These are phyloP conservation scores for Lasiodiplodia sp. DNA, from an alignment of 2,329 filamentous ascomycete genomes.

Conservation along the genomic window DNA sequence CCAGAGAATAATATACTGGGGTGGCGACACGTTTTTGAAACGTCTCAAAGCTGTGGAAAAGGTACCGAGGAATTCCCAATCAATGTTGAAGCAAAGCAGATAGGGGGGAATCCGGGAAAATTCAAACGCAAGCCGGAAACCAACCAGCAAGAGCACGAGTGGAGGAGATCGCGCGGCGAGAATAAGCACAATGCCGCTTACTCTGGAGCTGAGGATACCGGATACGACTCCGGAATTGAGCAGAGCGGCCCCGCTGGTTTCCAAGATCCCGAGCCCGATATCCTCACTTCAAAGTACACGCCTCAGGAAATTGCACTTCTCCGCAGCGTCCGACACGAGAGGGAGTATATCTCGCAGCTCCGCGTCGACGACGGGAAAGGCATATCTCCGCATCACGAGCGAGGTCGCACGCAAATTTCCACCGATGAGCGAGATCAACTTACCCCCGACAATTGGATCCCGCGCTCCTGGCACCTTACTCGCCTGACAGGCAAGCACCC, in stretches of 20 bases:
- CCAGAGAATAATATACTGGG: conserved; percentile 55
- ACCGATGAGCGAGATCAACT: conserved; percentile 61
- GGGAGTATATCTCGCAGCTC: conserved; percentile 50
- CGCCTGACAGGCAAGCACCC: conserved; percentile 62
- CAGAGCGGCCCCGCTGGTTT: conserved; percentile 34
- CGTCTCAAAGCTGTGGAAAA: conserved; percentile 59
- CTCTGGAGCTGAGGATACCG: conserved; percentile 34
- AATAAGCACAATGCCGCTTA: conserved; percentile 50
- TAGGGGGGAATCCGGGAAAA: not conserved
- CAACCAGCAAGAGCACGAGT: conserved; percentile 35
- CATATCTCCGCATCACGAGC: conserved; percentile 45
- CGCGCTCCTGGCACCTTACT: conserved; percentile 55
- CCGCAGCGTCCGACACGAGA: conserved; percentile 53
- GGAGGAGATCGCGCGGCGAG: conserved; percentile 43
- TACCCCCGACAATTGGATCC: conserved; percentile 63
- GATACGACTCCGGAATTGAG: conserved; percentile 32
- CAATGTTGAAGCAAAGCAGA: not conserved
- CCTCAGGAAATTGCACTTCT: conserved; percentile 55
- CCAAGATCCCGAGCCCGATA: conserved; percentile 38
- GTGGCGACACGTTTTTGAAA: conserved; percentile 60
- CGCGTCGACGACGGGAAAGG: conserved; percentile 54
- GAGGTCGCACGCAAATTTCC: conserved; percentile 39
- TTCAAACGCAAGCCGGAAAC: not conserved
- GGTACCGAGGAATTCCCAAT: conserved; percentile 55
- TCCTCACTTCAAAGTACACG: conserved; percentile 47